phyloP scores from a whole-genome alignment of 257 asterid genomes.

The Solanum habrochaites region DNA sequence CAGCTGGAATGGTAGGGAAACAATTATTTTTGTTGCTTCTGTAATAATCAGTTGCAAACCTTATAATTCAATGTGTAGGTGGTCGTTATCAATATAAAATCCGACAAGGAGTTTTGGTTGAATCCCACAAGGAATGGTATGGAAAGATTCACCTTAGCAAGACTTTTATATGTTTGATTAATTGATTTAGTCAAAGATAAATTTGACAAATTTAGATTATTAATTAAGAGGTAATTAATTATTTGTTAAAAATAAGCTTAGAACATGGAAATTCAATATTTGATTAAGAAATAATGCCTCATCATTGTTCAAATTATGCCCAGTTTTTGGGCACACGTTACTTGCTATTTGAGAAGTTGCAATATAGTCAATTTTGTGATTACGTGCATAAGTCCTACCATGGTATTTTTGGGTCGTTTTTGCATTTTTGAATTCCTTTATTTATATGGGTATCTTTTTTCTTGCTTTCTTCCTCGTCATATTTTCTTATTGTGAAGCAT shows the following conservation, averaged over 20 bases:
- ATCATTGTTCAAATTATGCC: neutral
- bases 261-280: neutral
- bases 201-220: too few species aligned
- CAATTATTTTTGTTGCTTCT: neutral
- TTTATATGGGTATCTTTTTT: neutral
- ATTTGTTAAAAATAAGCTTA: neutral
- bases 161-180: neutral
- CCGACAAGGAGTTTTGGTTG: neutral
- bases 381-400: neutral
- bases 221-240: neutral
- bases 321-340: neutral
- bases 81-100: neutral
- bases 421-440: neutral
- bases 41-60: neutral
- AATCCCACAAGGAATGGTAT: neutral
- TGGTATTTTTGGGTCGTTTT: neutral
- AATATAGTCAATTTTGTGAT: neutral
- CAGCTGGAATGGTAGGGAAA: too few species aligned
- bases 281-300: neutral
- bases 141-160: neutral
- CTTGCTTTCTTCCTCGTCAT: neutral
- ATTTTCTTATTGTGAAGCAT: neutral
- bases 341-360: neutral
- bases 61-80: neutral
- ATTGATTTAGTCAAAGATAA: neutral